Base-by-base conservation (phyloP, 495 filamentous ascomycete genomes). In the Bombardia bombarda region DNA sequence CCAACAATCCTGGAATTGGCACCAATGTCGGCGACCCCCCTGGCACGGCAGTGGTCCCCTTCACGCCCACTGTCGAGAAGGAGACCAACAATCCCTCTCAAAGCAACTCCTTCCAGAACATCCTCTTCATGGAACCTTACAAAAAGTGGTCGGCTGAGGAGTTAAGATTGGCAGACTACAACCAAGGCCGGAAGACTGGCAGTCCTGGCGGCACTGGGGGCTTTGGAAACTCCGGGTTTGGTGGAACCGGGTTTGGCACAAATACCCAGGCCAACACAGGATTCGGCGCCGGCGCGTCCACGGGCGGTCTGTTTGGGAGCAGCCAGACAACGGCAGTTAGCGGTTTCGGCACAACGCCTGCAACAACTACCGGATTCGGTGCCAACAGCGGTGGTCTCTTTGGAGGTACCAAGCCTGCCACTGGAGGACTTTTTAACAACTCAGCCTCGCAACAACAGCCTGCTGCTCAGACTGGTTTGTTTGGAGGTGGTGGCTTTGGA, bases 131-230 rank as follows among this genome's bases (percentile, higher is more conserved):
- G 73, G 80, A 80, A 35, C 78, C 87, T 0, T 97, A 95, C 65
- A 78, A 77, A 58, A 89, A 88, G 47, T 95, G 78, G 63, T 95
- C 87, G 4, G 78, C 86, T 26, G 92, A 98, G 60, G 92, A 98
- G 62, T 64, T 98, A 34, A 78, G 92, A 55, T 61, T 94, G 42
- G 86, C 77, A 25, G 92, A 98, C 65, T 98, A 97, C 63, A 77
- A 80, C 41, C 81, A 86, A 68, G 92, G 92, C 19, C 77, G 92
- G 43, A 79, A 82, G 26, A 84, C 71, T 50, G 92, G 88, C 7
- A 90, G 87, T 51, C 72, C 75, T 17, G 86, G 84, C 43, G 87
- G 86, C 38, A 75, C 83, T 32, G 87, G 87, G 24, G 86, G 83
- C 4, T 98, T 98, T 56, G 92, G 92, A 6, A 61, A 62, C 45